Evolutionary conservation across 176 grass and related monocot genomes (phyloP), one percentile per base, ranked within the genome.

Genomic region (Areca catechu): DNA sequence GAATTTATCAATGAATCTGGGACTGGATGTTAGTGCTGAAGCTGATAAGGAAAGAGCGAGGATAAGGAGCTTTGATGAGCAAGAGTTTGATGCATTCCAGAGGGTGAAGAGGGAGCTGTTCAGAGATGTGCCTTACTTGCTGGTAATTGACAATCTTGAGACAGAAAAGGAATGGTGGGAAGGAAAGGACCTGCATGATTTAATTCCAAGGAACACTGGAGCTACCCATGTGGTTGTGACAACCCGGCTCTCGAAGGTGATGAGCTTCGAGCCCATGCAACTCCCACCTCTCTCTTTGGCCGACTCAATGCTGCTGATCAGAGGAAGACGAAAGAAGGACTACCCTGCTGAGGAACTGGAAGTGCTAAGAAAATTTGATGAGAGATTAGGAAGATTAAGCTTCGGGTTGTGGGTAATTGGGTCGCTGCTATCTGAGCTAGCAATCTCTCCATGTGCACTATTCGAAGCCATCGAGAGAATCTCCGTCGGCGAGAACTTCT

Each of bases 101-200:
- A 70, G 94, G 63, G 84, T 98, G 34, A 98, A 93, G 72, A 57
- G 88, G 70, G 94, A 98, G 77, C 72, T 98, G 58, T 98, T 93
- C 53, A 63, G 94, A 4, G 94, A 98, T 21, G 80, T 98, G 54
- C 94, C 94, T 16, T 98, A 92, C 74, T 79, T 98, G 69, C 76
- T 98, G 60, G 74, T 98, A 56, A 98, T 98, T 9, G 94, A 98
- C 62, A 98, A 98, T 60, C 84, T 98, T n/a, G 94, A 98, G 72
- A 85, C 71, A 0, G 94, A 98, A 73, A 88, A 67, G 60, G 94
- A 98, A 30, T 98, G 94, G 94, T 98, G 94, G 94, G 94, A 98
- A 70, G 94, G 94, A 16, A 98, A 93, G 69, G 84, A 98, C 50
- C 88, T 98, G 49, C 84, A 98, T 78, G 94, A 93, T 76, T 82